Percentiles rank a stretch among this genome's conserved stretches.
phyloP scores from a whole-genome alignment of 176 grass and related monocot species.

The Raddia guianensis region DNA sequence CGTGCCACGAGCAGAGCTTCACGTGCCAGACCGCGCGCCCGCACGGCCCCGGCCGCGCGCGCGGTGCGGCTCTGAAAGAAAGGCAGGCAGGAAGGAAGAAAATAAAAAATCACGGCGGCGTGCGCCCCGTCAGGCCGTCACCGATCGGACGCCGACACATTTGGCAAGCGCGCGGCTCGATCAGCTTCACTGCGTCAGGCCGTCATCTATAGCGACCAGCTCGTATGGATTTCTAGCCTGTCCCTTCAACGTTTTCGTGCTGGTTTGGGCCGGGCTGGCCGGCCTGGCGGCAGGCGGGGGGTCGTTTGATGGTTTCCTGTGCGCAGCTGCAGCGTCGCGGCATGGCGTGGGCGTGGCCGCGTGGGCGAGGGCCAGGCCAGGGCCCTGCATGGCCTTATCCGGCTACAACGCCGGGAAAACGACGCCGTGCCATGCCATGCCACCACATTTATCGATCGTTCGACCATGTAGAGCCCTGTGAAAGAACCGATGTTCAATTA shows the following conservation, averaged over 20 bases:
- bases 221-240: background rate
- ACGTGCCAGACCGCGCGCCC: background rate
- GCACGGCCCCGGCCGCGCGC: background rate
- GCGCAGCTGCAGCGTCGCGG: background rate
- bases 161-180: background rate
- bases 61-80: background rate
- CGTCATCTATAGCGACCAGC: too few species aligned
- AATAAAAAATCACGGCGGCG: background rate
- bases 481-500: slow-evolving; percentile 33
- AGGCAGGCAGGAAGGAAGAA: too few species aligned
- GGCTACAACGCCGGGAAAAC: slow-evolving; percentile 24
- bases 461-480: background rate
- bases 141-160: background rate
- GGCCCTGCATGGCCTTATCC: slow-evolving; percentile 38
- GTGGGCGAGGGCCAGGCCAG: too few species aligned
- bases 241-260: slow-evolving; percentile 3
- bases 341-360: too few species aligned
- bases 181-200: background rate
- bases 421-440: slow-evolving; percentile 36
- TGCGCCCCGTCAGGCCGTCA: slow-evolving; percentile 10
- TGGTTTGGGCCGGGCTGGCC: slow-evolving; percentile 21
- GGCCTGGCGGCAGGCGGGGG: background rate
- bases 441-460: background rate
- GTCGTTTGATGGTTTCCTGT: background rate
- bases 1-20: background rate